A percentile compares a stretch with the other conserved stretches of the same genome.
These are phyloP conservation scores for Microascus cirrosus DNA, from an alignment of 2,329 filamentous ascomycete genomes.

Conservation along the genomic window DNA sequence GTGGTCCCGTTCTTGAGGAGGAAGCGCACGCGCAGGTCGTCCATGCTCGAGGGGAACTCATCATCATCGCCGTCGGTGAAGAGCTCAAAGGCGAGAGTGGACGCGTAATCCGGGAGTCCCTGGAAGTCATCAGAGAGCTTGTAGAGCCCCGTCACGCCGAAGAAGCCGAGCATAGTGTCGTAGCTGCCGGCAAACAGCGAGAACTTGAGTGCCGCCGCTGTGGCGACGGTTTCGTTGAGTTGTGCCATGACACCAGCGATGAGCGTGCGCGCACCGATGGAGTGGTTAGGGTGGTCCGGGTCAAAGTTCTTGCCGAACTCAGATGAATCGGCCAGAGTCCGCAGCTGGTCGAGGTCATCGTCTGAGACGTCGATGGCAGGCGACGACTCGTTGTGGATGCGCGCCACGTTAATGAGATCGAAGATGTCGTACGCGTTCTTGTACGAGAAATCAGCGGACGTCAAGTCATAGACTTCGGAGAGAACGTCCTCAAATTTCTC, in stretches of 20 bases:
- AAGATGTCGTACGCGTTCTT: conserved; percentile 22
- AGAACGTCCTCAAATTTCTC: conserved; percentile 17
- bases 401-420: conserved; percentile 22
- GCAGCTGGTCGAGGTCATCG: conserved; percentile 19
- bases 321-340: conserved; percentile 19
- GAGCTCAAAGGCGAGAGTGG: conserved; percentile 24
- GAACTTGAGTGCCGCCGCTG: conserved; percentile 19
- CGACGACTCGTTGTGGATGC: conserved; percentile 17
- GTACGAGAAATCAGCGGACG: conserved; percentile 19
- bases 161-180: conserved; percentile 23
- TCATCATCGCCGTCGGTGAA: conserved; percentile 13
- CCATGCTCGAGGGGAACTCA: conserved; percentile 14
- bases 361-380: conserved; percentile 17
- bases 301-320: conserved; percentile 21
- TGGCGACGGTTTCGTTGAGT: conserved; percentile 18
- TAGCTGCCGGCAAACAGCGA: conserved; percentile 21
- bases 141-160: conserved; percentile 16
- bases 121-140: conserved; percentile 16
- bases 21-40: conserved; percentile 19
- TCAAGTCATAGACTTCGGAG: conserved; percentile 13
- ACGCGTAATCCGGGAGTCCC: conserved; percentile 21
- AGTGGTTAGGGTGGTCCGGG: conserved; percentile 13
- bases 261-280: conserved; percentile 19
- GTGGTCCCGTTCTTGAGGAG: conserved; percentile 21
- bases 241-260: conserved; percentile 17